Percentiles rank a stretch among this genome's conserved stretches.
phyloP scores from a whole-genome alignment of 2,329 filamentous ascomycete genomes.

The Aureobasidium sp. region DNA sequence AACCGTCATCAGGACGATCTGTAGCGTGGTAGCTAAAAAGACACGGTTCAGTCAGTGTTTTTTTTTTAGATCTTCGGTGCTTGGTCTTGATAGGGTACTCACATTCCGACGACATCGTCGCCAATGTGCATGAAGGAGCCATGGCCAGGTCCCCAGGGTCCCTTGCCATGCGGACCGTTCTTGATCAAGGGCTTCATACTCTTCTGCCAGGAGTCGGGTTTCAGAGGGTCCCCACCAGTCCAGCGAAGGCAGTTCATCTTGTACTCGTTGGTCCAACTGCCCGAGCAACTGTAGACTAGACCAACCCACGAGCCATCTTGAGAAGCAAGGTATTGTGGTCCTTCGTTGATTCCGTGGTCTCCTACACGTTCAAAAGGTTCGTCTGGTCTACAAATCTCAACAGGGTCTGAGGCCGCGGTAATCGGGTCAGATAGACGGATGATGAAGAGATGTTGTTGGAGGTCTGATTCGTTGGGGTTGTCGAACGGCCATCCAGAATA shows the following conservation, averaged over 20 bases:
- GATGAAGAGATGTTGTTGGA: constrained; percentile 37
- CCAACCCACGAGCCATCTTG: constrained; percentile 33
- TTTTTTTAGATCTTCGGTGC: not conserved
- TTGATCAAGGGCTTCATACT: constrained; percentile 31
- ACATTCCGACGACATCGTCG: constrained; percentile 33
- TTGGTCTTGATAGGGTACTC: not conserved
- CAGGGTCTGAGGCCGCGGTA: constrained; percentile 26
- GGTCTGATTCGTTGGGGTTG: constrained; percentile 25
- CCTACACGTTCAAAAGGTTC: constrained; percentile 34
- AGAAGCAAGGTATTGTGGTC: constrained; percentile 30
- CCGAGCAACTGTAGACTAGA: constrained; percentile 39
- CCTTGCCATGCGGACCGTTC: constrained; percentile 26
- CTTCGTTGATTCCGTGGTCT: constrained; percentile 37
- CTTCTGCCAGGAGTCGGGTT: constrained; percentile 32
- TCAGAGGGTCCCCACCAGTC: constrained; percentile 32
- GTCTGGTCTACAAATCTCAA: constrained; percentile 33
- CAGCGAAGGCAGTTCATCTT: constrained; percentile 39
- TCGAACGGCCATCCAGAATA: constrained; percentile 40
- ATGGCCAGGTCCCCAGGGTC: constrained; percentile 38
- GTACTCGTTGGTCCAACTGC: constrained; percentile 40
- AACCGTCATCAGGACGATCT: constrained; percentile 35
- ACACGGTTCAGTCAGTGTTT: not conserved
- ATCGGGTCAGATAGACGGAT: constrained; percentile 30
- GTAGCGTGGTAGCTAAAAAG: constrained; percentile 35
- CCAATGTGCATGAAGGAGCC: constrained; percentile 36